These are phyloP conservation scores for Scytalidium sp. DNA, from an alignment of 2,329 filamentous ascomycete species.

Conservation along the genomic window DNA sequence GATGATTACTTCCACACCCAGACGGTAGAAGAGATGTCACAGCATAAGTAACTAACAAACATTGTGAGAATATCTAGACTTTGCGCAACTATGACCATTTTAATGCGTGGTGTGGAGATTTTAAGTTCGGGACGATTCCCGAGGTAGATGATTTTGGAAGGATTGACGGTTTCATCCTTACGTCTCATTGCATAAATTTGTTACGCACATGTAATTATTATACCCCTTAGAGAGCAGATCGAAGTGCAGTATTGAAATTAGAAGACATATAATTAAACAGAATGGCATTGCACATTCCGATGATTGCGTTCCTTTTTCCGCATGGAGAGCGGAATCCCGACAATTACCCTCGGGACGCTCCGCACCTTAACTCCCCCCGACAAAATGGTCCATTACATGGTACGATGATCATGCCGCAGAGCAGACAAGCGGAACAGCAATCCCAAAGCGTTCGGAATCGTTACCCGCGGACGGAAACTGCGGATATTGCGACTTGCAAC, in stretches of 20 bases:
- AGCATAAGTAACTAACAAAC: too few species aligned
- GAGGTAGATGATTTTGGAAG: too few species aligned
- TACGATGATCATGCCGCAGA: neutral
- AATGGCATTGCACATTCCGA: too few species aligned
- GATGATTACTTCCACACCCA: slow-evolving; percentile 50
- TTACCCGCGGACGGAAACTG: neutral
- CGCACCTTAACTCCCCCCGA: neutral
- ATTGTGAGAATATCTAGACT: neutral
- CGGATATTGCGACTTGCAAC: neutral
- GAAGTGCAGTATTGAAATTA: too few species aligned
- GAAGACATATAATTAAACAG: too few species aligned
- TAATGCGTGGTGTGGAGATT: neutral
- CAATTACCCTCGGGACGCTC: neutral
- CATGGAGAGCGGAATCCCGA: neutral
- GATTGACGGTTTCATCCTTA: too few species aligned
- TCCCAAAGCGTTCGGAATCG: neutral
- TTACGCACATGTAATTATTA: too few species aligned
- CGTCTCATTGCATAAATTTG: too few species aligned
- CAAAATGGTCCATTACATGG: neutral
- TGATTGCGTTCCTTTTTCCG: too few species aligned
- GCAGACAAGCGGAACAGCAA: neutral
- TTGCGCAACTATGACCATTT: neutral
- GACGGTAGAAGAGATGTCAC: slow-evolving; percentile 17
- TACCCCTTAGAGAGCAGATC: too few species aligned
- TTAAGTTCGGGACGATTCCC: neutral